These are phyloP conservation scores for Annulohypoxylon maeteangense DNA, from an alignment of 495 filamentous ascomycete species.

Conservation along the genomic window DNA sequence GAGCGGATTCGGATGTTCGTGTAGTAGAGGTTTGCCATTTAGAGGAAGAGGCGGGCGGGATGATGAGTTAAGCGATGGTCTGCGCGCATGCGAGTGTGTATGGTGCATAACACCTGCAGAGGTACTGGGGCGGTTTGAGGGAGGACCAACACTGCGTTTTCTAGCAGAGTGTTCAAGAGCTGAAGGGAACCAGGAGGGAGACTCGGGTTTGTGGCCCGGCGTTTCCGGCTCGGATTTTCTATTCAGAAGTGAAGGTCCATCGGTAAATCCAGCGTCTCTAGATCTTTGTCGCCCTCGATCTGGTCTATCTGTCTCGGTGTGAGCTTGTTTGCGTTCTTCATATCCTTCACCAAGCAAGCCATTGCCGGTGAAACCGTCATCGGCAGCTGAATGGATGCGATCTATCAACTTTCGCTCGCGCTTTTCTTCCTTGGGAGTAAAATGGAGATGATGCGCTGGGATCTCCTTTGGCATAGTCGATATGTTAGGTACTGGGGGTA, in stretches of 20 bases:
- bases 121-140: constrained; percentile 31
- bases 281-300: constrained; percentile 32
- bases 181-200: constrained; percentile 58
- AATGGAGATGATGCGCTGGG: constrained; percentile 33
- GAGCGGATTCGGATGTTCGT: constrained; percentile 36
- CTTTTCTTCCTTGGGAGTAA: constrained; percentile 17
- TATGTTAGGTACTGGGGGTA: constrained; percentile 38
- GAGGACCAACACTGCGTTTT: constrained; percentile 37
- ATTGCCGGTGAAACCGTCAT: constrained; percentile 48
- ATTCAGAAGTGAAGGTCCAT: constrained; percentile 64
- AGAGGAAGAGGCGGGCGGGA: constrained; percentile 35
- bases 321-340: constrained; percentile 52
- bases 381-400: constrained; percentile 11
- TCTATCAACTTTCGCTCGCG: constrained; percentile 37
- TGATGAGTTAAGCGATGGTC: constrained; percentile 36
- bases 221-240: constrained; percentile 30
- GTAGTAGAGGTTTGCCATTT: constrained; percentile 2
- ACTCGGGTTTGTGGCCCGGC: constrained; percentile 28
- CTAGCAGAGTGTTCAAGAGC: constrained; percentile 56
- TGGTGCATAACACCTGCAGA: constrained; percentile 32
- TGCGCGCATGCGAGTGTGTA: constrained; percentile 25
- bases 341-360: constrained; percentile 59
- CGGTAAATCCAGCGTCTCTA: constrained; percentile 55
- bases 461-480: constrained; percentile 38
- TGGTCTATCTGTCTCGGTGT: constrained; percentile 38